Percentiles rank a stretch among this genome's conserved stretches.
These are phyloP conservation scores for Mycosarcoma mackinlayi DNA, from an alignment of 1,284 basidiomycete species.

Conservation along the genomic window DNA sequence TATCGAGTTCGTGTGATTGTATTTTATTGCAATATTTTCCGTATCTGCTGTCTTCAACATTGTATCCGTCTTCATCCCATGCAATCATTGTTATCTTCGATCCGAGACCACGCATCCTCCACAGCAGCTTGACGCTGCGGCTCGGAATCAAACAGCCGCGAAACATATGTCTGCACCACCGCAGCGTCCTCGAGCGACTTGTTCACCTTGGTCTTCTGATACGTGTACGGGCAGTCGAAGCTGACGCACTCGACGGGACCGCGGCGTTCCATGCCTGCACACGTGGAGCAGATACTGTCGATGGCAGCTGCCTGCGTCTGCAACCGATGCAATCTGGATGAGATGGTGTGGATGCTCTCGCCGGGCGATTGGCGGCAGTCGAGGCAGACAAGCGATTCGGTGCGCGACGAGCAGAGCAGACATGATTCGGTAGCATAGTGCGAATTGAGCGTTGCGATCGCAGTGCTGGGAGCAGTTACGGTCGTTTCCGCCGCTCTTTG, in stretches of 20 bases:
- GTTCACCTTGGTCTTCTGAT: constrained; percentile 41
- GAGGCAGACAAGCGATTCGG: constrained; percentile 70
- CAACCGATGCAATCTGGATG: constrained; percentile 20
- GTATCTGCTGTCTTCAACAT: background rate
- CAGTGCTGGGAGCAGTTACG: constrained; percentile 46
- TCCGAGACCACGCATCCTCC: constrained; percentile 16
- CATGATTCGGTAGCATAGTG: constrained; percentile 82
- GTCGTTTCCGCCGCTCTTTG: background rate
- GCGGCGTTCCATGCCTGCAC: constrained; percentile 30
- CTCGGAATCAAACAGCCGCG: constrained; percentile 18
- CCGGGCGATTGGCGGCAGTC: constrained; percentile 45
- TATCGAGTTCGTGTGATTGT: constrained; percentile 4
- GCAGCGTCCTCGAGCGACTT: constrained; percentile 20
- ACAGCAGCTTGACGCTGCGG: constrained; percentile 16
- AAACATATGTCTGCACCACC: constrained; percentile 14
- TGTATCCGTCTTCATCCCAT: background rate
- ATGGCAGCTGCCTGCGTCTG: constrained; percentile 37
- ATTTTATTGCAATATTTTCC: background rate
- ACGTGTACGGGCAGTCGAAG: constrained; percentile 61
- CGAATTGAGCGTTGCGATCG: constrained; percentile 75
- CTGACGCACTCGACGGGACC: constrained; percentile 52
- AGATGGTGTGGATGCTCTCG: constrained; percentile 24
- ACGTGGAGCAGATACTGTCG: constrained; percentile 53
- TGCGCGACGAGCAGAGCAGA: constrained; percentile 75
- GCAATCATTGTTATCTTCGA: background rate